These are phyloP conservation scores for Phytophthora sojae DNA, from an alignment of 352 stramenopile species.

Conservation along the genomic window DNA sequence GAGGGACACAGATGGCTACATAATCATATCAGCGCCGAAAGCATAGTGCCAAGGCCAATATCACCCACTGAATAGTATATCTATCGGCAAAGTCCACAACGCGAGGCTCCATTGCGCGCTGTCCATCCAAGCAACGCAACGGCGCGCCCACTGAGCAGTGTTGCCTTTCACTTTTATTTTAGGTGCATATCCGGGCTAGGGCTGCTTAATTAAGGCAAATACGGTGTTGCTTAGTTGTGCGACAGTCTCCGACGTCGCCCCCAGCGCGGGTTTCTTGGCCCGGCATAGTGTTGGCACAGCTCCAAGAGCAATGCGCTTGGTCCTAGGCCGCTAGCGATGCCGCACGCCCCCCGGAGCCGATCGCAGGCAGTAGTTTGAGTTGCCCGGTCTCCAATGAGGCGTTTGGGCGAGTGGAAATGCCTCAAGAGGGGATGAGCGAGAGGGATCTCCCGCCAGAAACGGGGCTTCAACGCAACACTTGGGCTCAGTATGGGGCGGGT, in stretches of 20 bases:
- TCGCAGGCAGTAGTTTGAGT: background rate
- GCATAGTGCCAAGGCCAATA: background rate
- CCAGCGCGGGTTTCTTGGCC: background rate
- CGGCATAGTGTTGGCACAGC: background rate
- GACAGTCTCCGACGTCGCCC: conserved; percentile 9
- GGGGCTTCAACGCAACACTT: conserved; percentile 27
- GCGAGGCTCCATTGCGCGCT: background rate
- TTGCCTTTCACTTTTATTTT: conserved; percentile 1
- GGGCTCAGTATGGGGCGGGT: conserved; percentile 26
- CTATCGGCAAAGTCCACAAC: background rate
- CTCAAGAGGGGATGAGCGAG: conserved; percentile 21
- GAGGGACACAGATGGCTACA: conserved; percentile 1
- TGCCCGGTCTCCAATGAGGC: background rate
- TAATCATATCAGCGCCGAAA: conserved; percentile 1
- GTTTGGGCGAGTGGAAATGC: conserved; percentile 1
- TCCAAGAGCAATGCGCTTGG: background rate
- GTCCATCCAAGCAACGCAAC: conserved; percentile 21
- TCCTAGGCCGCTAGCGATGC: background rate
- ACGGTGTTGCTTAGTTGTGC: conserved; percentile 17
- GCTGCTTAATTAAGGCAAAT: conserved; percentile 6
- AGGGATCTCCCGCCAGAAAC: conserved; percentile 35
- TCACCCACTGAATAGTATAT: background rate
- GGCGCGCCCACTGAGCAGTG: background rate
- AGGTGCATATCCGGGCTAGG: conserved; percentile 32
- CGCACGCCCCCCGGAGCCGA: background rate